Percentiles rank a stretch among this genome's conserved stretches.
Conservation (phyloP, 163 green algal species). For the Coccomyxa subellipsoidea region DNA sequence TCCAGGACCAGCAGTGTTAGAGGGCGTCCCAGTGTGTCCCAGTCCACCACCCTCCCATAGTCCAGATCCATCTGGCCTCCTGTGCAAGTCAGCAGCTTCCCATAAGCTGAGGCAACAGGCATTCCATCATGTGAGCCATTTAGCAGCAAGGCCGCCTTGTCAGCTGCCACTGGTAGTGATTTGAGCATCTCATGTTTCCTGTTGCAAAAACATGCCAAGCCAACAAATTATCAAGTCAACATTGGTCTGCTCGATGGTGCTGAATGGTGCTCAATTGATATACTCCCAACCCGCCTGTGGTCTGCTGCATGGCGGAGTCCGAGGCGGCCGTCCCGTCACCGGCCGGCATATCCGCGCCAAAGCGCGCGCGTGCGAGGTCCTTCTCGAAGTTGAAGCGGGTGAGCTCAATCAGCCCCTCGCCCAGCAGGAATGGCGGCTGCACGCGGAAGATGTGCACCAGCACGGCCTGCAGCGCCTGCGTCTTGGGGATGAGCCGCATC, state of each 20-base stretch:
- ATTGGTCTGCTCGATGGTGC: no score
- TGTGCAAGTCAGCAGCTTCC: background rate
- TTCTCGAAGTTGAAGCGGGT: constrained; percentile 14
- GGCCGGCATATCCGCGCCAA: background rate
- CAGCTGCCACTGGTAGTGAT: no score
- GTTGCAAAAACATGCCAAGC: no score
- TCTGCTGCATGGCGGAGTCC: background rate
- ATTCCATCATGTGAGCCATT: no score
- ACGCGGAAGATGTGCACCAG: constrained; percentile 49
- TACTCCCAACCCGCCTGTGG: background rate
- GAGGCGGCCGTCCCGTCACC: background rate
- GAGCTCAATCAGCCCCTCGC: constrained; percentile 45
- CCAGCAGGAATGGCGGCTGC: constrained; percentile 46
- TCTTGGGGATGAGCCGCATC: constrained; percentile 40
- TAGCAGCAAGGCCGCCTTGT: no score
- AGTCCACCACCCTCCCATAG: constrained; percentile 14
- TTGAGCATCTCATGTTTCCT: no score
- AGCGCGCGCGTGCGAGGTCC: background rate
- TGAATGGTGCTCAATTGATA: background rate
- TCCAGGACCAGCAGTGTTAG: constrained; percentile 18
- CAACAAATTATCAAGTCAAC: no score
- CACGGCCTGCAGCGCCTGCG: constrained; percentile 31
- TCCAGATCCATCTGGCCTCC: background rate
- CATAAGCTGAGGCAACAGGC: no score
- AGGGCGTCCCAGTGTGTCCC: constrained; percentile 21